Conservation (phyloP, 495 filamentous ascomycete genomes). For the Penicillium pancosmium region DNA sequence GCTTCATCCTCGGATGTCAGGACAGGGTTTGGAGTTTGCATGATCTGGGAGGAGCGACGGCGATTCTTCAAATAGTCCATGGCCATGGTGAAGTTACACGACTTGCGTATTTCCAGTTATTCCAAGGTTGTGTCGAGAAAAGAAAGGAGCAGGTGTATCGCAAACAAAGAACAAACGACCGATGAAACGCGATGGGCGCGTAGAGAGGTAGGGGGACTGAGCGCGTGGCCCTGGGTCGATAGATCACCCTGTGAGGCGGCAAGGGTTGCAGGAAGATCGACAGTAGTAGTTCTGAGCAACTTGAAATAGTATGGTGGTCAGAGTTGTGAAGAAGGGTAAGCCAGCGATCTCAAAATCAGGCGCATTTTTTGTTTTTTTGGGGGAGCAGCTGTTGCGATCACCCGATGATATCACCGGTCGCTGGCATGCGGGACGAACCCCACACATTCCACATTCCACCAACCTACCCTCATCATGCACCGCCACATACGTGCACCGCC, state of each 20-base stretch:
- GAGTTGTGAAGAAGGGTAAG: background rate
- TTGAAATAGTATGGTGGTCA: background rate
- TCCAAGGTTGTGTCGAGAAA: background rate
- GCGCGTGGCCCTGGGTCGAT: conserved; percentile 12
- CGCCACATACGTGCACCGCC: too few species aligned
- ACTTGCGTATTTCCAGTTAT: background rate
- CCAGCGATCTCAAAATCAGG: background rate
- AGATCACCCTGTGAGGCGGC: conserved; percentile 15
- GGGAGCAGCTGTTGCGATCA: conserved; percentile 1
- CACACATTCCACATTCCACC: conserved; percentile 1
- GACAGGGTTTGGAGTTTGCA: conserved; percentile 47
- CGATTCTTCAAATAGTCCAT: conserved; percentile 51
- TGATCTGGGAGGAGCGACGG: conserved; percentile 30
- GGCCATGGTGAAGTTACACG: background rate
- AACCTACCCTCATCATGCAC: background rate
- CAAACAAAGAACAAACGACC: conserved; percentile 5
- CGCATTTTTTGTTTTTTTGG: background rate
- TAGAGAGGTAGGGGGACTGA: conserved; percentile 14
- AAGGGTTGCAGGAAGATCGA: conserved; percentile 8
- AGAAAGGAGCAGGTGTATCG: background rate
- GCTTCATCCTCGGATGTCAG: conserved; percentile 58
- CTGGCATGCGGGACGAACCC: conserved; percentile 21
- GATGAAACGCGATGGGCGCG: conserved; percentile 16
- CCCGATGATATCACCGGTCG: conserved; percentile 32
- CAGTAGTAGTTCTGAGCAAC: background rate